A percentile compares a stretch with the other conserved stretches of the same genome.
Conservation (phyloP, 2,329 filamentous ascomycete species). For the Rugonectria rugulosa region DNA sequence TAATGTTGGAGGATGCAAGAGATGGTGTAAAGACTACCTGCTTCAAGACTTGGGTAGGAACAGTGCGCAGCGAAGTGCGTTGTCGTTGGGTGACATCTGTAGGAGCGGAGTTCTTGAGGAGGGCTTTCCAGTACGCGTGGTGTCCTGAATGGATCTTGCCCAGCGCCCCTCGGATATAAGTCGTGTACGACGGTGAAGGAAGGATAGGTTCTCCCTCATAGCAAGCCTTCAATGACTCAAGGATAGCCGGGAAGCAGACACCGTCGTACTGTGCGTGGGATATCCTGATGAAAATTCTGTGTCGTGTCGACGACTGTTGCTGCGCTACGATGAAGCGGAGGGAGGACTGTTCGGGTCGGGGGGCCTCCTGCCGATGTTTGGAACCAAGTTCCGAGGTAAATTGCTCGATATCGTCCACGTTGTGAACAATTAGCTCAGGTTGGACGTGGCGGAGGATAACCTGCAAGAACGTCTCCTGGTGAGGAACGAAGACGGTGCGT, state of each 20-base stretch:
- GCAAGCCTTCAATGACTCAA: conserved; percentile 9
- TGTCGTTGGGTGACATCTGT: conserved; percentile 12
- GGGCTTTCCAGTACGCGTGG: conserved; percentile 22
- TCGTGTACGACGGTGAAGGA: conserved; percentile 3
- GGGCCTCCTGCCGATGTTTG: not conserved
- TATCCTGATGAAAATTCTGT: conserved; percentile 24
- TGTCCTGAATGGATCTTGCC: not conserved
- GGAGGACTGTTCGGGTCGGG: conserved; percentile 1
- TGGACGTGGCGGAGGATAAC: conserved; percentile 23
- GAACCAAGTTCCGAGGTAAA: conserved; percentile 15
- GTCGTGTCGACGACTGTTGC: conserved; percentile 8
- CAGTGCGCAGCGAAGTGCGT: not conserved
- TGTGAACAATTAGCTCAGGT: conserved; percentile 9
- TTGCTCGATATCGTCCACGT: conserved; percentile 15
- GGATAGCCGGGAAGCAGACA: conserved; percentile 23
- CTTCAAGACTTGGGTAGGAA: conserved; percentile 10
- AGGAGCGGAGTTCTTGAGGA: conserved; percentile 16
- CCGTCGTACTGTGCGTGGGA: conserved; percentile 31
- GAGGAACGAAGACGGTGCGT: conserved; percentile 26
- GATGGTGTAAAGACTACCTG: conserved; percentile 16
- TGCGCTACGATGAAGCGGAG: conserved; percentile 19
- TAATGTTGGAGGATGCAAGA: conserved; percentile 28
- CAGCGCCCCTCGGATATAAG: conserved; percentile 12
- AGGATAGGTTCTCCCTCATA: conserved; percentile 17
- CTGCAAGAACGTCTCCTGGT: conserved; percentile 20